Evolutionary conservation across 352 stramenopile genomes (phyloP).

Genomic region (Bremia lactucae): DNA sequence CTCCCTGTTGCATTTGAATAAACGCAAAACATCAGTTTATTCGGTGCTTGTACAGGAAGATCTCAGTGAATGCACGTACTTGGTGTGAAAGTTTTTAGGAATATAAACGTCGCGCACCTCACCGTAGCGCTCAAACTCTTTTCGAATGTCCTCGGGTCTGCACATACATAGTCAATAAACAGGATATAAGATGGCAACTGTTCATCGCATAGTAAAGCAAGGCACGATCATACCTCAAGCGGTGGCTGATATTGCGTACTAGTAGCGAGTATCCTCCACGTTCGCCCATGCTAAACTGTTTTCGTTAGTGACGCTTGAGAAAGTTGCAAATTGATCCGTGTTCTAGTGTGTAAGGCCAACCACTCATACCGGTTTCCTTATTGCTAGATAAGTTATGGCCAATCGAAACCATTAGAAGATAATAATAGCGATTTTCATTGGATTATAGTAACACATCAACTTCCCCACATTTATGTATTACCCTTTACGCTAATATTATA

Average conservation of each 20-base stretch:
- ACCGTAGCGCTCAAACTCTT: conserved; percentile 89
- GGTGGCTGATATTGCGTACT: conserved; percentile 88
- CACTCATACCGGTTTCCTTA: conserved; percentile 14
- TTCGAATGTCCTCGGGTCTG: conserved; percentile 84
- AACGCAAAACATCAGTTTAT: conserved; percentile 1
- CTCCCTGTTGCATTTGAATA: conserved; percentile 34
- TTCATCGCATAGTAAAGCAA: background rate
- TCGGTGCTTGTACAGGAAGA: background rate
- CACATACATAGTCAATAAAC: background rate
- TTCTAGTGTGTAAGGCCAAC: conserved; percentile 20
- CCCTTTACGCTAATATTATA: conserved; percentile 3
- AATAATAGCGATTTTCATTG: conserved; percentile 7
- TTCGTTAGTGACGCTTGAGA: conserved; percentile 3
- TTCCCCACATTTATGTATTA: background rate
- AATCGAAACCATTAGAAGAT: conserved; percentile 1
- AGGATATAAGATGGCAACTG: background rate
- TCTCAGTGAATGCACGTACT: conserved; percentile 29
- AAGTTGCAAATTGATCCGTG: conserved; percentile 8
- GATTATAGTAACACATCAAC: conserved; percentile 10
- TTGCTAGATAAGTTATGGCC: conserved; percentile 1
- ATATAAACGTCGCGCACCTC: conserved; percentile 94
- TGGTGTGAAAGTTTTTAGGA: conserved; percentile 89
- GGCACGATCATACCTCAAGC: conserved; percentile 35
- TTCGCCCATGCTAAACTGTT: conserved; percentile 24
- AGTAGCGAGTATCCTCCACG: conserved; percentile 86